Evolutionary conservation across 2,329 filamentous ascomycete genomes (phyloP).

Genomic region (Sporothrix variecibatus): DNA sequence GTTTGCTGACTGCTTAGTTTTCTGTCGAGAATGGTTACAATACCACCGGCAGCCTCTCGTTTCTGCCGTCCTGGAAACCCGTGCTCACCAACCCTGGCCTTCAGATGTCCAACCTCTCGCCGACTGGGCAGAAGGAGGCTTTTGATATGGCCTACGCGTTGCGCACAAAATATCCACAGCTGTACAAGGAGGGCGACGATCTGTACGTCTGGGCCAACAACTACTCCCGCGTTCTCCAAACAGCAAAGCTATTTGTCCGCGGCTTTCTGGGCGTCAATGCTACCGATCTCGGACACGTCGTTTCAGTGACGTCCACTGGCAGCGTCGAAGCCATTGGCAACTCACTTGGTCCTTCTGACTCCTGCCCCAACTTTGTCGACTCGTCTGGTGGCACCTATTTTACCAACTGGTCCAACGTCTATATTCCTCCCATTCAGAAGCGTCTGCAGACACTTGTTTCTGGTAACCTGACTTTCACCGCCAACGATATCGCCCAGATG

Average conservation of each 20-base stretch:
- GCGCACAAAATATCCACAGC: constrained; percentile 50
- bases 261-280: constrained; percentile 62
- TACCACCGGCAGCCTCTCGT: constrained; percentile 54
- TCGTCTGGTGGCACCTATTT: constrained; percentile 52
- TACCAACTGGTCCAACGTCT: constrained; percentile 26
- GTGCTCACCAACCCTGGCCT: constrained; percentile 55
- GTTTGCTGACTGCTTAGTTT: constrained; percentile 44
- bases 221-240: constrained; percentile 64
- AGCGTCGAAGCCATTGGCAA: constrained; percentile 57
- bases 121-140: constrained; percentile 64
- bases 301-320: constrained; percentile 59
- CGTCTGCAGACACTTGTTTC: constrained; percentile 56
- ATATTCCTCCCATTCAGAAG: constrained; percentile 49
- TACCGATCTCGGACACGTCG: constrained; percentile 54
- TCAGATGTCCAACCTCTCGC: constrained; percentile 61
- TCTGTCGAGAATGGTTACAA: constrained; percentile 53
- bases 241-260: constrained; percentile 60
- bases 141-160: constrained; percentile 57
- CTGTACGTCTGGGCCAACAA: constrained; percentile 68
- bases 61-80: constrained; percentile 60
- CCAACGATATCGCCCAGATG: constrained; percentile 49
- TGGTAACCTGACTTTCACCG: constrained; percentile 54
- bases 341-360: constrained; percentile 63
- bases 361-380: constrained; percentile 61
- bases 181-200: constrained; percentile 51